Conservation (phyloP, 257 asterid genomes). For the Solanum boliviense region DNA sequence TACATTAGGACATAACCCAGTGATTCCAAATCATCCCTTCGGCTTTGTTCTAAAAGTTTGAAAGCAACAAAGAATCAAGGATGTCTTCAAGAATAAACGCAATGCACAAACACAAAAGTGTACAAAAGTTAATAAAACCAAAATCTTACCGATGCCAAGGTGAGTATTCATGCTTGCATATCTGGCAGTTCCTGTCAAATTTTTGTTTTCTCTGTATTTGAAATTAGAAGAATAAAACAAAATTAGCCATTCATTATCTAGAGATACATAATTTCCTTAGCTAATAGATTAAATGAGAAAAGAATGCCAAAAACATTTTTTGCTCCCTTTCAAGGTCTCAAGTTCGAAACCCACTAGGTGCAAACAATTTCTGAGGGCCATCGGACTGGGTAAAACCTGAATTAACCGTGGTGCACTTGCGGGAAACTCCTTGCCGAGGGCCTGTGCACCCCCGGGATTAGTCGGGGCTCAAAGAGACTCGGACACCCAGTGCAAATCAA, state of each 20-base stretch:
- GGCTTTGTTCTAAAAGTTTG: conserved; percentile 65
- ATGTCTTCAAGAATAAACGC: neutral
- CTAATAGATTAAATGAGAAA: neutral
- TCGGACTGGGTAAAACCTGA: too few relatives aligned
- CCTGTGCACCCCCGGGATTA: too few relatives aligned
- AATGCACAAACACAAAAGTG: neutral
- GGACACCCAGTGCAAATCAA: too few relatives aligned
- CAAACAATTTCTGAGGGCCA: too few relatives aligned
- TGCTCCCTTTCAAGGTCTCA: too few relatives aligned
- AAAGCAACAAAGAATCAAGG: conserved; percentile 13
- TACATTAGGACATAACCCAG: conserved; percentile 93
- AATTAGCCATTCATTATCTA: neutral
- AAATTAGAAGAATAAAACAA: neutral
- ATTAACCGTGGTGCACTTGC: too few relatives aligned
- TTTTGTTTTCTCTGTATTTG: conserved; percentile 71
- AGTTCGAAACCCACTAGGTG: too few relatives aligned
- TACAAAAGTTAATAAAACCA: conserved; percentile 1
- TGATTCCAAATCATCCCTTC: conserved; percentile 93
- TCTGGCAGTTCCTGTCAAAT: conserved; percentile 86
- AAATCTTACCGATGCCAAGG: conserved; percentile 71
- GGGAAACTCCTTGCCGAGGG: too few relatives aligned
- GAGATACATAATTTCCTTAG: neutral
- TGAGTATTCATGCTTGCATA: conserved; percentile 95
- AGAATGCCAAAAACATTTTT: neutral
- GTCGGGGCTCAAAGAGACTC: too few relatives aligned